Base-by-base conservation (phyloP, 139 green algal genomes). In the Bryopsis sp. region DNA sequence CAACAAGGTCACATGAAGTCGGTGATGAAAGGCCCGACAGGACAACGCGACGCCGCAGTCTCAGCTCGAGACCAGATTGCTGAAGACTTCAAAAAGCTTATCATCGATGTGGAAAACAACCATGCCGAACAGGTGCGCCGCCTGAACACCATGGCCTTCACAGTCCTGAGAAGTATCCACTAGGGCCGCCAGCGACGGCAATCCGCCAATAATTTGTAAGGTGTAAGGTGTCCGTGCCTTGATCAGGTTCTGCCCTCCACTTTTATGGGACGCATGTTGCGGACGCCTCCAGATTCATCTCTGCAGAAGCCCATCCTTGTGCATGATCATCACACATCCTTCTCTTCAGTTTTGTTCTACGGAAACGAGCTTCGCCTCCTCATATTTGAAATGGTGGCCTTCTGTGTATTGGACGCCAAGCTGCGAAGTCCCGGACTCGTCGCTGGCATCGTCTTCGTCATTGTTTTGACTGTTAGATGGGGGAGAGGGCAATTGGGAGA, bases 61-160 rank as follows among this genome's bases (percentile, higher is more conserved):
- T n/a, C n/a, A n/a, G 43, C 43, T 54, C 11, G 43, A 19, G 43
- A 11, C 43, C 11, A 19, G 43, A 54, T 67, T 67, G 26, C 19
- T 11, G 43, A 54, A 26, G 43, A 54, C 19, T 54, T 54, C 19
- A 54, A 54, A 19, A 54, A 19, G 15, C 43, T 54, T 11, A 19
- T 54, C 15, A 19, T 54, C 15, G 15, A 54, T 11, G 19, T 54
- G 15, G 43, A 54, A 19, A 54, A 54, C 43, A 54, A 54, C 43
- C 43, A 54, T 54, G 43, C 43, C 19, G 43, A 54, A 54, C 43
- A 54, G 43, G 43, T 54, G 43, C 19, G 43, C n/a, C n/a, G n/a
- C n/a, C n/a, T n/a, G n/a, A n/a, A n/a, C n/a, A n/a, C n/a, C n/a
- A n/a, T n/a, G n/a, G n/a, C n/a, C n/a, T n/a, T n/a, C n/a, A n/a